phyloP scores from a whole-genome alignment of 345 rosid genomes.

The Balakata baccata region DNA sequence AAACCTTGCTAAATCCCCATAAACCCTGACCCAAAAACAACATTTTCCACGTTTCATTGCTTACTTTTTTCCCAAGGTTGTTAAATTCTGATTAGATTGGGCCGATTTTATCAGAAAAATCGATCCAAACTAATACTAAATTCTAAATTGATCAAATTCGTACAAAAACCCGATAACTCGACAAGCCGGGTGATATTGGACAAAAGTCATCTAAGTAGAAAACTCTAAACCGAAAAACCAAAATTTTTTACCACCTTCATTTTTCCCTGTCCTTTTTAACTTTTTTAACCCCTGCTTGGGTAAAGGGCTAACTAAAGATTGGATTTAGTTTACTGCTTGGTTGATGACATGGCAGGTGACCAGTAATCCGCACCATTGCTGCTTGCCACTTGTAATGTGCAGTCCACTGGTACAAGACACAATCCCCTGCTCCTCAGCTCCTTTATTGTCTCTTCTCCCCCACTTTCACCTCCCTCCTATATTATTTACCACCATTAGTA shows the following conservation, averaged over 20 bases:
- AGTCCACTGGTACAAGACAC: slow-evolving; percentile 70
- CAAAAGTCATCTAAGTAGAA: too few species aligned
- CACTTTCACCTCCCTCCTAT: slow-evolving; percentile 37
- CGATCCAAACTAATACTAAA: too few species aligned
- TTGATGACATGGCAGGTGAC: slow-evolving; percentile 54
- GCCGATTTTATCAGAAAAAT: too few species aligned
- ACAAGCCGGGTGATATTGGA: too few species aligned
- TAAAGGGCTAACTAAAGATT: background rate
- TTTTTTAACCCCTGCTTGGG: background rate
- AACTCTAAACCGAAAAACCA: background rate
- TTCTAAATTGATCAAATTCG: too few species aligned
- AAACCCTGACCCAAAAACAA: background rate
- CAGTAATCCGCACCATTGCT: slow-evolving; percentile 87
- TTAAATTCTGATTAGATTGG: too few species aligned
- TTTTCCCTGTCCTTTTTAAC: background rate
- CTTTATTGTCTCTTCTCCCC: slow-evolving; percentile 29
- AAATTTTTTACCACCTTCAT: background rate
- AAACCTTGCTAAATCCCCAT: slow-evolving; percentile 15
- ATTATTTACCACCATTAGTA: background rate
- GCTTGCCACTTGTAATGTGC: slow-evolving; percentile 54
- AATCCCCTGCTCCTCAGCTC: slow-evolving; percentile 77
- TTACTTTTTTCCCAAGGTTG: too few species aligned
- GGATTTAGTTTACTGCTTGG: slow-evolving; percentile 1
- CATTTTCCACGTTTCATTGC: too few species aligned
- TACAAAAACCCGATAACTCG: too few species aligned